Evolutionary conservation across 2,329 filamentous ascomycete genomes (phyloP).

Genomic region (Alternaria infectoria): DNA sequence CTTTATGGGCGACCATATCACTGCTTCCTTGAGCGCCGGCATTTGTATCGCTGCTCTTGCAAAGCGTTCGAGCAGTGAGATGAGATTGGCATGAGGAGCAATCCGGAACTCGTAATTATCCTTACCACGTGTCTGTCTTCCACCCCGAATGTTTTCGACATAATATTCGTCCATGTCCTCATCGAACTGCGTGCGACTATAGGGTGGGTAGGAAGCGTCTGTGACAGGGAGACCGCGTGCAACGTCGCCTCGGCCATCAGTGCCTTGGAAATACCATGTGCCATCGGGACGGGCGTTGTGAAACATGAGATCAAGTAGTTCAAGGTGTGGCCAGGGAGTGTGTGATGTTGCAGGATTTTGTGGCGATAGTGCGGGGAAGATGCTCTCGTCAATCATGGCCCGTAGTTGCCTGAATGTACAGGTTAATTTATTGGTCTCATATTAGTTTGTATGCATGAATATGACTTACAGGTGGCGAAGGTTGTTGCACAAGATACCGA

Average conservation of each 20-base stretch:
- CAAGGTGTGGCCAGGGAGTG: neutral
- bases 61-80: neutral
- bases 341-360: neutral
- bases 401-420: neutral
- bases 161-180: neutral
- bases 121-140: neutral
- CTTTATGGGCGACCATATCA: neutral
- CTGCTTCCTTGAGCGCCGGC: neutral
- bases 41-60: neutral
- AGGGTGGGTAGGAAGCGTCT: neutral
- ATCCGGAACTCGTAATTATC: neutral
- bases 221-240: neutral
- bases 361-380: neutral
- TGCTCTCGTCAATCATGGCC: neutral
- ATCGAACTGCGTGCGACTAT: neutral
- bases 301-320: neutral
- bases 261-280: neutral
- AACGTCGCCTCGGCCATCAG: neutral
- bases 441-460: neutral
- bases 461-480: neutral
- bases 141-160: neutral
- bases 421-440: neutral
- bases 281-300: neutral
- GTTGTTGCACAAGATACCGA: neutral
- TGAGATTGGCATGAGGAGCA: neutral